Base-by-base conservation (phyloP, 2,329 filamentous ascomycete species). In the Paecilomyces sp. region DNA sequence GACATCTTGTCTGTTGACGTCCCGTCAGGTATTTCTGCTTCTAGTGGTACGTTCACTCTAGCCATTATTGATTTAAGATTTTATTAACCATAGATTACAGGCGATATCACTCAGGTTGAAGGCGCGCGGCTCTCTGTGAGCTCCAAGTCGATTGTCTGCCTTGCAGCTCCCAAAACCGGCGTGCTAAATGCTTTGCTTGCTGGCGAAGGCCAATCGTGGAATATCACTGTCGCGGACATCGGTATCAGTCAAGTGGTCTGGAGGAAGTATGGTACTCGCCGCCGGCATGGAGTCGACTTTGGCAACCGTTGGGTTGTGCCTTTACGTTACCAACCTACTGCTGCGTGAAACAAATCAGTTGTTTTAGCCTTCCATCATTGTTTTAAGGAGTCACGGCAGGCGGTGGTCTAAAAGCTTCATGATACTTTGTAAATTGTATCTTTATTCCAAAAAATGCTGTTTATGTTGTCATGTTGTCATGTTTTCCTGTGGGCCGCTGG, bases 1-100 rank as follows among this genome's bases (percentile, higher is more conserved):
- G 87, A 88, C 60, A 88, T 94, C 2, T 78, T 99, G 22, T 90
- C 92, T 0, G 85, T 99, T n/a, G 93, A 96, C 71, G 86, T 95
- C 5, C 94, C 94, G 0, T 93, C 90, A 0, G 94, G 94, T 4
- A 86, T 96, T 56, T 91, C 93, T 64, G 91, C 90, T 2, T 86
- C 87, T 0, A 88, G 86, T 47, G 91, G 91, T 68, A 83, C 83
- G 70, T 82, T 84, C 15, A 83, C 77, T 84, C 56, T 83, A 85
- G 51, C 33, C 8, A n/a, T 18, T 51, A n/a, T 47, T 15, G 33
- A 31, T 57, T 18, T 54, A 34, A 56, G 4, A 28, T 2, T 11
- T 56, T 18, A 56, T 61, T 70, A 61, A 68, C 57, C 25, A n/a
- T 34, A 64, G 18, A 63, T 54, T 41, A 58, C 55, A 77, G 83